Base-by-base conservation (phyloP, 202 grass and related monocot species). In the Brachypodium distachyon region DNA sequence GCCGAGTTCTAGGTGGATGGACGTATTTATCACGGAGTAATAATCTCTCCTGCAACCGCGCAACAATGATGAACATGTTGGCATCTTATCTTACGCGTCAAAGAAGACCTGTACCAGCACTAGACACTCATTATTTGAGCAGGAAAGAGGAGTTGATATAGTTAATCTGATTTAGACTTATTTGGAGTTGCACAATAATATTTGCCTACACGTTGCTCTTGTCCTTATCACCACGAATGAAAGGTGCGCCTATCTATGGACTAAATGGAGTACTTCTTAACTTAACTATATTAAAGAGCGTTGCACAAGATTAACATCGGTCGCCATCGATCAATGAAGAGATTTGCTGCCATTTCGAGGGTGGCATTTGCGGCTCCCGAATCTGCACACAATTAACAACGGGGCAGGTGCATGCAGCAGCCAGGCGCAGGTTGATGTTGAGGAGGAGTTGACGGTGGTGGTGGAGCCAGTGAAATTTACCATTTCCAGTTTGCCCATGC, bases 1-100 rank as follows among this genome's bases (percentile, higher is more conserved):
- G 72, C 63, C 29, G 78, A 82, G 84, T 38, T 37, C 54, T 18
- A 29, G 84, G 78, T 82, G 72, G 84, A 86, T 82, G 78, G 64
- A 77, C 34, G 72, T 82, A 71, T 77, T 77, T 72, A 82, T 77
- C 84, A 37, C 14, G 5, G 75, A 48, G 33, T 79, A 64, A 33
- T 62, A 61, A 67, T 43, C 64, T n/a, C 41, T 47, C 23, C 64
- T 47, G 64, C 64, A 25, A 43, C 41, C 46, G 61, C 64, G n/a
- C 44, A 46, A 27, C 40, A 4, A 25, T 64, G 66, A 42, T 67
- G 63, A 67, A 46, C 6, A 56, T 52, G 11, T 77, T 66, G 74
- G 74, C 60, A 48, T 65, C 47, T 21, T 39, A 48, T 65, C 47
- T 21, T 39, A 23, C 82, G 5, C 57, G 52, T 73, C 43, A 64